Percentiles rank a stretch among this genome's conserved stretches.
Evolutionary conservation across 1,139 yeast species (phyloP).

Genomic region (Hyphopichia buzzinii): DNA sequence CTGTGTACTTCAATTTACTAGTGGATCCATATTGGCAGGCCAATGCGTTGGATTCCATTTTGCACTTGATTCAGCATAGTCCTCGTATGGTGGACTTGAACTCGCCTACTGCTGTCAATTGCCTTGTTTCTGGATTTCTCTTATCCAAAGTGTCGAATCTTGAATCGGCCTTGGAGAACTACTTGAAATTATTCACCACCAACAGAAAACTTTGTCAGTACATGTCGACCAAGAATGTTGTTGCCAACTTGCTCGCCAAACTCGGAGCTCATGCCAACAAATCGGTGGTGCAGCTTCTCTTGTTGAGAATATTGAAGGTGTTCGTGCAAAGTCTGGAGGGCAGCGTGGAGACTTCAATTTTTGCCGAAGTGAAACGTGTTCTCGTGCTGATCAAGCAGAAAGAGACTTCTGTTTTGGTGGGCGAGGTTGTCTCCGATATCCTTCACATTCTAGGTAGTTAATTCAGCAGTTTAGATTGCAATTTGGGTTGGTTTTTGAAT

Average conservation of each 20-base stretch:
- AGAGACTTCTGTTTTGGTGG: slow-evolving; percentile 34
- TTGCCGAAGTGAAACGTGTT: slow-evolving; percentile 6
- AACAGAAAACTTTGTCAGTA: slow-evolving; percentile 17
- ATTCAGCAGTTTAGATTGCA: no score
- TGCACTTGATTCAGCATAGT: slow-evolving; percentile 37
- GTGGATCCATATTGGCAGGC: slow-evolving; percentile 71
- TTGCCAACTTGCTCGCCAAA: slow-evolving; percentile 29
- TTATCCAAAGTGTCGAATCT: slow-evolving; percentile 39
- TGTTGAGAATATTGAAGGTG: slow-evolving; percentile 31
- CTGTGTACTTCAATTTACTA: slow-evolving; percentile 46
- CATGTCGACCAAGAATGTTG: slow-evolving; percentile 27
- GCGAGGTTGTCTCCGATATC: slow-evolving; percentile 30
- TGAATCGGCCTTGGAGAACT: slow-evolving; percentile 41
- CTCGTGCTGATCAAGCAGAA: slow-evolving; percentile 20
- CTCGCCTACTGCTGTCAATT: slow-evolving; percentile 26
- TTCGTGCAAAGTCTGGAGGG: slow-evolving; percentile 14
- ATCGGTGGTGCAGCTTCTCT: slow-evolving; percentile 37
- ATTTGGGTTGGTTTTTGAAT: no score
- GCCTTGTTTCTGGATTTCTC: slow-evolving; percentile 40
- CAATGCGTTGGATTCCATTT: slow-evolving; percentile 60
- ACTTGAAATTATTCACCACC: slow-evolving; percentile 30
- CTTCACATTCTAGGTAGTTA: no score
- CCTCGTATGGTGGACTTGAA: slow-evolving; percentile 22
- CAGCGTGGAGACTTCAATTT: background rate
- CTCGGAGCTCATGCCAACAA: slow-evolving; percentile 26